Conservation (phyloP, 2,329 filamentous ascomycete species). For the Epichloe sibirici region DNA sequence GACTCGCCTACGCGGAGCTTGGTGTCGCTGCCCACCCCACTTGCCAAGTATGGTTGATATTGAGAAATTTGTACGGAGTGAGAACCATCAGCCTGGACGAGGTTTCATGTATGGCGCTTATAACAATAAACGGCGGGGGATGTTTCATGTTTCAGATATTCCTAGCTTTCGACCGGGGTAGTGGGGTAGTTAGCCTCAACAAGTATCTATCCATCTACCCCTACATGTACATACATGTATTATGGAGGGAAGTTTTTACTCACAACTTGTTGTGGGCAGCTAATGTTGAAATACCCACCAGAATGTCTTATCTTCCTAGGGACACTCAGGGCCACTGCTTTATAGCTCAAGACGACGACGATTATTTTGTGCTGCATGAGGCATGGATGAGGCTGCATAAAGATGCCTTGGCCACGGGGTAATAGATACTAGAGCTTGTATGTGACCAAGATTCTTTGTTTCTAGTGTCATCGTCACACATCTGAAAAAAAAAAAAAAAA, state of each 20-base stretch:
- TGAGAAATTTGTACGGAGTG: constrained; percentile 1
- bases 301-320: constrained; percentile 1
- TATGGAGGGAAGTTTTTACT: too few species aligned
- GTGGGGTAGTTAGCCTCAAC: neutral
- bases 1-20: too few species aligned
- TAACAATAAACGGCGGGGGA: neutral
- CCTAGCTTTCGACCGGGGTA: constrained; percentile 1
- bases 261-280: neutral
- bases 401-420: neutral
- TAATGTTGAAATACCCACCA: neutral
- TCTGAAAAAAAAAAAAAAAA: too few species aligned
- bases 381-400: neutral
- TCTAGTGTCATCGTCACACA: neutral
- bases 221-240: too few species aligned
- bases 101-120: neutral
- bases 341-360: neutral
- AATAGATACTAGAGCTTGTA: neutral
- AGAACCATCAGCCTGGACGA: neutral
- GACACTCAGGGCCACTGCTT: neutral
- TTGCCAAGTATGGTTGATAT: neutral
- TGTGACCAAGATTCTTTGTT: neutral
- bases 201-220: too few species aligned
- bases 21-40: neutral
- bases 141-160: constrained; percentile 2
- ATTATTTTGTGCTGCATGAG: neutral